phyloP scores from a whole-genome alignment of 2,329 filamentous ascomycete species.

The Ophiocordyceps camponoti-leonardi region DNA sequence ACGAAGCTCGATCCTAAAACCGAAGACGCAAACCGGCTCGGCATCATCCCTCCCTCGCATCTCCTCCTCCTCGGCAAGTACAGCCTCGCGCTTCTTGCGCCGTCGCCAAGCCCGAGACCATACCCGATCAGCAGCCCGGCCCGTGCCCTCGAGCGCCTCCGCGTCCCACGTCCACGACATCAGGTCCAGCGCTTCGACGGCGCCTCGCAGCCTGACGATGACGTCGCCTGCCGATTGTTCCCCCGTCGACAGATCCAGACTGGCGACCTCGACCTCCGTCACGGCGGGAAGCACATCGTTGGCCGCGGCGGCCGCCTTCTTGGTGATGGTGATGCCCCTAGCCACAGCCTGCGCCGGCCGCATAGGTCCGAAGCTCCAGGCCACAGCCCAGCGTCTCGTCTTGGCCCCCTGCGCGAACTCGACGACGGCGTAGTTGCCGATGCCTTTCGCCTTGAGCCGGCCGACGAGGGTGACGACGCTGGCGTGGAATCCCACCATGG shows the following conservation, averaged over 20 bases:
- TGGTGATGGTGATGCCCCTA: slow-evolving; percentile 18
- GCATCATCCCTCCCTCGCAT: slow-evolving; percentile 4
- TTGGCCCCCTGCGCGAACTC: slow-evolving; percentile 62
- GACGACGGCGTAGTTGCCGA: slow-evolving; percentile 69
- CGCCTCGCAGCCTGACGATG: slow-evolving; percentile 18
- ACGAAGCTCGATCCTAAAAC: slow-evolving; percentile 37
- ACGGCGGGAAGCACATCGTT: slow-evolving; percentile 22
- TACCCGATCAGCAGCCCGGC: slow-evolving; percentile 43
- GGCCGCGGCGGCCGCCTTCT: slow-evolving; percentile 7
- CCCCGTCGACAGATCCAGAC: slow-evolving; percentile 26
- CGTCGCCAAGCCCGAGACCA: slow-evolving; percentile 21
- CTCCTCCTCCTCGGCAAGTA: slow-evolving; percentile 6
- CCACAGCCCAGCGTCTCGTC: slow-evolving; percentile 75
- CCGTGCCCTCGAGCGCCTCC: slow-evolving; percentile 34
- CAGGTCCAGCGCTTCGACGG: slow-evolving; percentile 40
- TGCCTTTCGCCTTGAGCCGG: slow-evolving; percentile 32
- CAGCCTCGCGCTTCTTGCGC: slow-evolving; percentile 26
- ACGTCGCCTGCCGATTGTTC: slow-evolving; percentile 19
- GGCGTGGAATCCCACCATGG: slow-evolving; percentile 70
- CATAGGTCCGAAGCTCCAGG: slow-evolving; percentile 62
- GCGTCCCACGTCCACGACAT: slow-evolving; percentile 46
- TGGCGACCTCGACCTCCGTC: slow-evolving; percentile 16
- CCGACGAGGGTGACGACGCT: slow-evolving; percentile 49
- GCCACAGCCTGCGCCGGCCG: slow-evolving; percentile 38
- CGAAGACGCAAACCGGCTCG: slow-evolving; percentile 27